phyloP scores from a whole-genome alignment of 163 green algal species.

The Scenedesmus sp. region DNA sequence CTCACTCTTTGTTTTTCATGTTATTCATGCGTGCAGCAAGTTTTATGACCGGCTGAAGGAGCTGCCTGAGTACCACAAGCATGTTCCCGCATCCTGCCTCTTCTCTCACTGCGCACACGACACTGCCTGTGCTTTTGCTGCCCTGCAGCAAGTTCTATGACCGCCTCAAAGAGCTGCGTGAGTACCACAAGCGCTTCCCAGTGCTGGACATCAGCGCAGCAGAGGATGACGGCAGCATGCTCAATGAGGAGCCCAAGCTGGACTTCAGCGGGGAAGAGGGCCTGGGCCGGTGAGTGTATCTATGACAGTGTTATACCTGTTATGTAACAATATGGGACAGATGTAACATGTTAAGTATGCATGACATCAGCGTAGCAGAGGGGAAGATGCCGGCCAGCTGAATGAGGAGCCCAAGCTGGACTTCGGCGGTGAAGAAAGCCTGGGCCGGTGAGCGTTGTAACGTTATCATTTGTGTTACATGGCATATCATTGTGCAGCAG shows the following conservation, averaged over 20 bases:
- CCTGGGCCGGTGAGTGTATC: slow-evolving; percentile 80
- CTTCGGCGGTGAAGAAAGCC: slow-evolving; percentile 88
- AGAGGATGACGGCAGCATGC: slow-evolving; percentile 43
- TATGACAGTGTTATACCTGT: too few species aligned
- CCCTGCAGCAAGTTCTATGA: slow-evolving; percentile 88
- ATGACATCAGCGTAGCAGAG: slow-evolving; percentile 50
- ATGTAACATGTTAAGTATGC: too few species aligned
- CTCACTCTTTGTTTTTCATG: background rate
- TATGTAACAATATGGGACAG: too few species aligned
- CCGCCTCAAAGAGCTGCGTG: slow-evolving; percentile 90
- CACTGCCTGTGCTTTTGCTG: too few species aligned
- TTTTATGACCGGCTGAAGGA: slow-evolving; percentile 97
- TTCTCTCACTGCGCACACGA: too few species aligned
- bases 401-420: slow-evolving; percentile 76
- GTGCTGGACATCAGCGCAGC: slow-evolving; percentile 49
- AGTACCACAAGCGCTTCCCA: slow-evolving; percentile 87
- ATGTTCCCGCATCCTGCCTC: slow-evolving; percentile 6
- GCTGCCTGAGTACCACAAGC: slow-evolving; percentile 87
- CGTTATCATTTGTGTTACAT: too few species aligned
- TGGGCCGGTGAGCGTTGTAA: slow-evolving; percentile 76
- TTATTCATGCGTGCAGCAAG: slow-evolving; percentile 42
- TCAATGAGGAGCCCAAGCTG: slow-evolving; percentile 75
- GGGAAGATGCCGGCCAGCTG: too few species aligned
- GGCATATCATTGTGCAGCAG: too few species aligned
- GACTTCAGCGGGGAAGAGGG: slow-evolving; percentile 88